A percentile compares a stretch with the other conserved stretches of the same genome.
Conservation (phyloP, 2,329 filamentous ascomycete species). For the Claviceps sp. region DNA sequence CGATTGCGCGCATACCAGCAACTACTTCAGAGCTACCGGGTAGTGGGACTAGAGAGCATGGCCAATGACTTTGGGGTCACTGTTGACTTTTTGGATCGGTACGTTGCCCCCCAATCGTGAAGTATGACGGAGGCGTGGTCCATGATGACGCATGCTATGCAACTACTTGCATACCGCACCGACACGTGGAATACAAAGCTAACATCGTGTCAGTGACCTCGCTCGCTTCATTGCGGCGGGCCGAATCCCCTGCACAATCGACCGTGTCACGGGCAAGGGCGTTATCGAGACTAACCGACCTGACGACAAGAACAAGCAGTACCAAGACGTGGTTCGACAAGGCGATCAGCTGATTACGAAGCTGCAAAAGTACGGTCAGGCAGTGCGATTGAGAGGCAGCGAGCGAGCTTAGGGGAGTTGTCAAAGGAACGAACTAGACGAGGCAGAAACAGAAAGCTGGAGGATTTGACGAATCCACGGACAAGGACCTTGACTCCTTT, state of each 20-base stretch:
- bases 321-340: slow-evolving; percentile 93
- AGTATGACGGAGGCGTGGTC: too few relatives aligned
- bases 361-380: slow-evolving; percentile 97
- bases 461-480: not conserved
- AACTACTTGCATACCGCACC: too few relatives aligned
- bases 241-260: slow-evolving; percentile 91
- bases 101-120: slow-evolving; percentile 21
- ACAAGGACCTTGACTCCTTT: not conserved
- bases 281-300: slow-evolving; percentile 97
- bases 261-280: slow-evolving; percentile 88
- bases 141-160: too few relatives aligned
- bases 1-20: slow-evolving; percentile 91
- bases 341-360: slow-evolving; percentile 97
- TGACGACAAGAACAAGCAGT: slow-evolving; percentile 99
- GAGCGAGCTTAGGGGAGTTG: slow-evolving; percentile 56
- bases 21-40: slow-evolving; percentile 89
- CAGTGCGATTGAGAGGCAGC: slow-evolving; percentile 84
- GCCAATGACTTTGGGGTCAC: slow-evolving; percentile 93
- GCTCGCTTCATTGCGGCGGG: slow-evolving; percentile 94
- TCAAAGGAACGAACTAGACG: not conserved
- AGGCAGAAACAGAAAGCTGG: not conserved
- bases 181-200: not conserved
- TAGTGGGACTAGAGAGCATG: slow-evolving; percentile 96
- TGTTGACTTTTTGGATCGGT: slow-evolving; percentile 92
- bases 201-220: slow-evolving; percentile 51